Evolutionary conservation across 192 early-diverging fungal genomes (phyloP), one percentile per base, ranked within the genome.

Genomic region (Kickxella alabastrina): DNA sequence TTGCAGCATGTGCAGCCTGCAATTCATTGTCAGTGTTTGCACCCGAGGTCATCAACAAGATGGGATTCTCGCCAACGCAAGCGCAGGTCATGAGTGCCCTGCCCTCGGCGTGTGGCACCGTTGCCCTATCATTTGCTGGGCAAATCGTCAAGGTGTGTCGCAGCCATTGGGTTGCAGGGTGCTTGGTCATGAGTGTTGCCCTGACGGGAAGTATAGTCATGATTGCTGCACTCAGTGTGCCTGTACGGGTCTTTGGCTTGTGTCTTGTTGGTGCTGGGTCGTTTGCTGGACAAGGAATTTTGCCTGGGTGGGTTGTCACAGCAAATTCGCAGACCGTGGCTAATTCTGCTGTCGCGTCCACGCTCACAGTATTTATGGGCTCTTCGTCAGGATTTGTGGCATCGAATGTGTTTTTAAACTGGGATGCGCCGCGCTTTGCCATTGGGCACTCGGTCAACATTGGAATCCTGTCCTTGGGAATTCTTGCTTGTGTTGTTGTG

Each of bases 1-100:
- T 73, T 61, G 45, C 69, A 4, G 25, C 43, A 0, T 71, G 68
- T 13, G 46, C 43, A 10, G 54, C 68, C 6, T 43, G 50, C 27
- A 25, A 36, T 0, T 59, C 61, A 10, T 49, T 71, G 2, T 31
- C 46, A 13, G 52, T 65, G 62, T 73, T 42, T 65, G 65, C 24
- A n/a, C n/a, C n/a, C n/a, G n/a, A n/a, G n/a, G n/a, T n/a, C n/a
- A n/a, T n/a, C n/a, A n/a, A n/a, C n/a, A 63, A 73, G 32, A 43
- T 73, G 15, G 69, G 69, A 0, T 73, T 73, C 22, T 43, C 69
- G 3, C 6, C 62, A 0, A 50, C 62, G 2, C 62, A 73, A 24
- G 41, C 69, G n/a, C 69, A 73, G 26, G 69, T 63, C 1, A 61
- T 73, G 69, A 65, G 63, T 15, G 63, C 69, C 29, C 42, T 73